Evolutionary conservation across 768 basidiomycete species (phyloP).

Genomic region (Ramaria sp.): DNA sequence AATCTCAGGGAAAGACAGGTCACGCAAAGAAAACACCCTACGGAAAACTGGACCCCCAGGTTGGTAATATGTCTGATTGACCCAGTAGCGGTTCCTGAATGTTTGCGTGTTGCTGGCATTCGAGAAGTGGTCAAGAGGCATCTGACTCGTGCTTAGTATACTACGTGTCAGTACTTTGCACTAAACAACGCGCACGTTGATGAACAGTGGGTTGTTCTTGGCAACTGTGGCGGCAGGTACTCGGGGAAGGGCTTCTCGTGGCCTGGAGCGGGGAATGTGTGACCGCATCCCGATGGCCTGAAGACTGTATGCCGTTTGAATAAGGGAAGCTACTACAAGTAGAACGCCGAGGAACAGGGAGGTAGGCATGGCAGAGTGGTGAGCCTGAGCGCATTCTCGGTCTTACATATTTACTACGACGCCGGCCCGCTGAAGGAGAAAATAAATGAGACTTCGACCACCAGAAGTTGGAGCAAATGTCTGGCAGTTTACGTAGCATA

Average conservation of each 20-base stretch:
- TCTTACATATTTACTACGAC: too few relatives aligned
- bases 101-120: constrained; percentile 19
- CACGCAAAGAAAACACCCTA: constrained; percentile 19
- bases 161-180: background rate
- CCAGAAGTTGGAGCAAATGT: too few relatives aligned
- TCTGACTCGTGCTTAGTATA: constrained; percentile 17
- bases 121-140: constrained; percentile 37
- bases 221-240: constrained; percentile 1
- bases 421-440: too few relatives aligned
- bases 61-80: constrained; percentile 37
- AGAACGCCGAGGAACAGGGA: background rate
- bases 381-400: too few relatives aligned
- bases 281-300: background rate
- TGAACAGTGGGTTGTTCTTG: background rate
- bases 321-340: background rate
- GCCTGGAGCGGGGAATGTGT: background rate
- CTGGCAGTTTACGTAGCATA: too few relatives aligned
- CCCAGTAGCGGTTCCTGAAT: constrained; percentile 38
- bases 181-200: background rate
- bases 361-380: too few relatives aligned
- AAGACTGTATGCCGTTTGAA: background rate
- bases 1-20: background rate
- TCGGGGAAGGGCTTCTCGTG: constrained; percentile 3
- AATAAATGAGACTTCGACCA: too few relatives aligned
- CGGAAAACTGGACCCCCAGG: constrained; percentile 37